Conservation (phyloP, 2,329 filamentous ascomycete species). For the Plenodomus tracheiphilus region DNA sequence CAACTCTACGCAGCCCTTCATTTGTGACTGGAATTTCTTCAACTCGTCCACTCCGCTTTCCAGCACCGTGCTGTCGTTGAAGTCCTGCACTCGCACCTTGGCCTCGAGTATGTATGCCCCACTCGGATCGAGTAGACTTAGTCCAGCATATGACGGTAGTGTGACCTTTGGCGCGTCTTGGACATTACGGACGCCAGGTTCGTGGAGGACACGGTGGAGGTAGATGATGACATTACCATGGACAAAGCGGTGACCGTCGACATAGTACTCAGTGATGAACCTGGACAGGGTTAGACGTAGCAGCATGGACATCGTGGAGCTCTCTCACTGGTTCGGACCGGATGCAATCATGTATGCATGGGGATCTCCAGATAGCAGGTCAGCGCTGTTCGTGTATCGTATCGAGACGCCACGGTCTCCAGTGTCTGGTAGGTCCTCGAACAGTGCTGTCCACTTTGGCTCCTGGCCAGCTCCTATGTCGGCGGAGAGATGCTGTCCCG, state of each 20-base stretch:
- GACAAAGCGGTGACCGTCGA: constrained; percentile 62
- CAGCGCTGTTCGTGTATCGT: constrained; percentile 55
- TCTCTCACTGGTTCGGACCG: constrained; percentile 55
- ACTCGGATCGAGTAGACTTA: constrained; percentile 58
- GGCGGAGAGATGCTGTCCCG: constrained; percentile 20
- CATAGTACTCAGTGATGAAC: constrained; percentile 60
- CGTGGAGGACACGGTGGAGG: constrained; percentile 57
- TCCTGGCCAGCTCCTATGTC: constrained; percentile 27
- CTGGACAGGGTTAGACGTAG: constrained; percentile 42
- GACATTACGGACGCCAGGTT: constrained; percentile 46
- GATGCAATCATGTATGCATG: constrained; percentile 55
- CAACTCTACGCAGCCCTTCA: constrained; percentile 62
- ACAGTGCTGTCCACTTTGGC: constrained; percentile 44
- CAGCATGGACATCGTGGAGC: neutral
- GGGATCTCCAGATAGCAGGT: constrained; percentile 55
- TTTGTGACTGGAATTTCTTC: constrained; percentile 56
- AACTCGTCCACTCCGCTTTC: constrained; percentile 60
- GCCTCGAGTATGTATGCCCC: constrained; percentile 63
- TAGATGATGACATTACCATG: constrained; percentile 61
- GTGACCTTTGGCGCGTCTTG: constrained; percentile 36
- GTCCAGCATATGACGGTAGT: constrained; percentile 50
- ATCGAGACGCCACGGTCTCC: constrained; percentile 58
- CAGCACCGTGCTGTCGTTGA: constrained; percentile 57
- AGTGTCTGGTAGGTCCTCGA: constrained; percentile 51
- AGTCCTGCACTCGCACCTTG: constrained; percentile 60